Conservation (phyloP, 371 early-diverging fungal species). For the Mucor racemosus region DNA sequence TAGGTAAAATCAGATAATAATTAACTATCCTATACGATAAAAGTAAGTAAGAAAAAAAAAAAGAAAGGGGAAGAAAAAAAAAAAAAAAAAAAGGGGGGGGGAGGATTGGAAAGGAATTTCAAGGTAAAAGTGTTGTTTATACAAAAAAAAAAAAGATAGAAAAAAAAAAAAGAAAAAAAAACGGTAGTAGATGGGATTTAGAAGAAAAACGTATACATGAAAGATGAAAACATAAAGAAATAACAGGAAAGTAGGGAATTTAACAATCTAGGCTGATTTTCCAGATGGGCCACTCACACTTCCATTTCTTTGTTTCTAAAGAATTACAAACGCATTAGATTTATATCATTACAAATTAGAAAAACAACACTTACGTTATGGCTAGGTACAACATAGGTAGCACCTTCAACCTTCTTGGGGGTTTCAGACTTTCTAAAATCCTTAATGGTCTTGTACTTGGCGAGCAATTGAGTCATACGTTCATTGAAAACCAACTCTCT, state of each 20-base stretch:
- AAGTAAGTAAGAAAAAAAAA: neutral
- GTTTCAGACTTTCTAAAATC: slow-evolving; percentile 70
- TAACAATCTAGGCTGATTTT: neutral
- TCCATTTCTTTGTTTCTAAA: slow-evolving; percentile 28
- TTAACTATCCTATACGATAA: neutral
- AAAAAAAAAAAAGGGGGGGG: neutral
- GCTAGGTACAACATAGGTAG: slow-evolving; percentile 47
- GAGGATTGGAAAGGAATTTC: neutral
- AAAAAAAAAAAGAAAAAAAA: neutral
- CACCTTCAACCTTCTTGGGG: slow-evolving; percentile 29
- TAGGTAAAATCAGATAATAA: neutral
- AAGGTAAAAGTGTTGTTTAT: neutral
- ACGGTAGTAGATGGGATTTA: neutral
- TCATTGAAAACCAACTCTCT: slow-evolving; percentile 69
- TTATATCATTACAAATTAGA: neutral
- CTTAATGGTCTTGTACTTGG: slow-evolving; percentile 69
- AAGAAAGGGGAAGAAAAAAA: neutral
- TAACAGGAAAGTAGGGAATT: neutral
- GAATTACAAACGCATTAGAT: neutral
- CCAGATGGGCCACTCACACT: slow-evolving; percentile 27
- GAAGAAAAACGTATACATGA: neutral
- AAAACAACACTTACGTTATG: slow-evolving; percentile 18
- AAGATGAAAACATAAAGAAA: neutral
- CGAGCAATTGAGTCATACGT: slow-evolving; percentile 66
- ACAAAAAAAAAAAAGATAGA: neutral